Evolutionary conservation across 1,284 basidiomycete species (phyloP), one percentile per base, ranked within the genome.

Genomic region (Cutaneotrichosporon cyanovorans): DNA sequence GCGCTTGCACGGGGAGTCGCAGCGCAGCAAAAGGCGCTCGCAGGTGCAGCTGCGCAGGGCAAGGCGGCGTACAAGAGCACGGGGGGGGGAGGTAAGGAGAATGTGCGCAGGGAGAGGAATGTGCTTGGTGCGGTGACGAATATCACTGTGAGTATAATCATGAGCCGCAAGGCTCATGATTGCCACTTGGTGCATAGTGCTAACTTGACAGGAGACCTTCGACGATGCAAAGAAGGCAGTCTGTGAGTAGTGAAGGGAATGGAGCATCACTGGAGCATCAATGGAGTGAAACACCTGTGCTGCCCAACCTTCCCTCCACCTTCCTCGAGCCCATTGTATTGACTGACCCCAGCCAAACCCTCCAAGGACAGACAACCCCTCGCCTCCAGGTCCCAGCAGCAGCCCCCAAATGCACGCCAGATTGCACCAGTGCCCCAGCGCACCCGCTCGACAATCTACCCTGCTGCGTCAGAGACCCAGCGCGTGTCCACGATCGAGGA

Each of bases 101-200:
- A 63, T 12, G 60, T 61, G 12, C 69, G 69, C 59, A 43, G 63
- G 5, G 68, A 69, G 54, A 46, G 67, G 36, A 65, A 66, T 33
- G 65, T 63, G 15, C 48, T 66, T 7, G 64, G 61, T 37, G 61
- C 60, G 25, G 64, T 66, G 4, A 58, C 59, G 38, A 69, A 68
- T 45, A 51, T 54, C 16, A 44, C 46, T 51, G 55, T 56, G 42
- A 22, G 49, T 53, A 4, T 7, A 30, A 32, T 33, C 38, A 30
- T 40, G 33, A 36, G 12, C 23, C 25, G 5, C 25, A 9, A 20
- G 8, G 25, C 25, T n/a, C 32, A 21, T 20, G 50, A 50, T 6
- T 22, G 42, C 20, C 25, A 40, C 30, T 39, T 42, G 44, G 16
- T 18, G 30, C 21, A 28, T 25, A 20, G 32, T 23, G 28, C 20